A percentile compares a stretch with the other conserved stretches of the same genome.
Conservation (phyloP, 345 rosid genomes). For the Syzygium aromaticum region DNA sequence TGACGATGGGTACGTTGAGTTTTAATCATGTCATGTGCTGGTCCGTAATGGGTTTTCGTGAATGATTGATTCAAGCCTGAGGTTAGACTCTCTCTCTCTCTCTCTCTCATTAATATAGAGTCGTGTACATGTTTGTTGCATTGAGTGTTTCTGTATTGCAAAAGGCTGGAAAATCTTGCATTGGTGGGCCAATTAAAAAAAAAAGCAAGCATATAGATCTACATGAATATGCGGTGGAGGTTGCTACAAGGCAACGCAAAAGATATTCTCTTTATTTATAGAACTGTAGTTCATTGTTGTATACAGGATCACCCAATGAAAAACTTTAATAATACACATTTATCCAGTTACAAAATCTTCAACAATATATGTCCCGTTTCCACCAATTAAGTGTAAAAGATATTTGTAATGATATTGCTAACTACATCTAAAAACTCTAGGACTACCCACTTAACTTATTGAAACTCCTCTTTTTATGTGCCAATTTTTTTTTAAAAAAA, state of each 20-base stretch:
- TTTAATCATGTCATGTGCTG: too few species aligned
- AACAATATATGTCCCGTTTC: too few species aligned
- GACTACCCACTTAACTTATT: too few species aligned
- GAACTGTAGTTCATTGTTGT: accelerated
- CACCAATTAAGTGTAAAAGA: too few species aligned
- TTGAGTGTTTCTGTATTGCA: accelerated
- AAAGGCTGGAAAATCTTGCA: neutral
- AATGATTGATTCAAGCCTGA: too few species aligned
- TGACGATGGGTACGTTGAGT: too few species aligned
- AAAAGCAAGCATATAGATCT: neutral
- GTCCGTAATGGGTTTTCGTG: too few species aligned
- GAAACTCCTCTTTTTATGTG: too few species aligned
- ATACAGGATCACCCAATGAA: neutral
- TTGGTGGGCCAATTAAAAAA: neutral
- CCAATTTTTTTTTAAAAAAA: too few species aligned
- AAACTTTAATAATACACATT: neutral
- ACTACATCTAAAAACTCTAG: too few species aligned
- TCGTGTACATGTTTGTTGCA: neutral
- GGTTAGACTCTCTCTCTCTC: too few species aligned
- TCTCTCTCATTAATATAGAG: accelerated
- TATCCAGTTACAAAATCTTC: accelerated
- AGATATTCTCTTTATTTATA: neutral
- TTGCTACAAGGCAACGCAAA: neutral
- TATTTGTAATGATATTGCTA: too few species aligned
- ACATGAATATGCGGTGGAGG: accelerated